Evolutionary conservation across 2,329 filamentous ascomycete genomes (phyloP), one percentile per base, ranked within the genome.

Genomic region (Plectosphaerella sp.): DNA sequence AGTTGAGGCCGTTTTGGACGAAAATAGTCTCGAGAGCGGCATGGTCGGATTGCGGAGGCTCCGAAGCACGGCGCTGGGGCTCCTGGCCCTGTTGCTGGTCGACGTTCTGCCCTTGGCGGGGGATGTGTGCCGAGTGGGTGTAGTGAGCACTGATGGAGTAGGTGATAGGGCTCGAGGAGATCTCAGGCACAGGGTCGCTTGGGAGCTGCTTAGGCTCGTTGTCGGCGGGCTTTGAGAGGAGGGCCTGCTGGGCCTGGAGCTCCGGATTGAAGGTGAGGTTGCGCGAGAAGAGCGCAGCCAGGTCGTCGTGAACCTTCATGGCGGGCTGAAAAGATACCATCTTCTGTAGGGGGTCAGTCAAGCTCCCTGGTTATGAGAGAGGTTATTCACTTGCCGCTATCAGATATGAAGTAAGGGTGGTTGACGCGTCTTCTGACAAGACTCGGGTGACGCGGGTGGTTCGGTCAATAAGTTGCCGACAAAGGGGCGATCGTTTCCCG

Each of bases 131-230:
- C 9, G 89, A 91, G 64, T 92, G 90, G 58, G 87, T 87, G 68
- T 96, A 96, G 68, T 96, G 91, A 63, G 89, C 86, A 10, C 89
- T 88, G 59, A 89, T 83, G 53, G 80, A 85, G 72, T 94, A 95
- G 56, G 80, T 76, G 57, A 89, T 86, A 47, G 70, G 73, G 52
- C 71, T 68, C 45, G 62, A 65, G 51, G 64, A 67, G 18, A 58
- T 58, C 56, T 60, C 56, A 33, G 64, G 62, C 42, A 61, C 55
- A 61, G 62, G 55, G 54, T 66, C 54, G 65, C 67, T 16, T 50
- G 48, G 20, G 58, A 43, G 12, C 51, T 61, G 59, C 61, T 66
- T 67, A 16, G 61, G 60, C 6, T 48, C 24, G 20, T 59, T 15
- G 12, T 42, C 48, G n/a, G 39, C 24, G 25, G 37, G 18, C 37